These are phyloP conservation scores for Dactylellina leptospora DNA, from an alignment of 2,329 filamentous ascomycete genomes.

Conservation along the genomic window DNA sequence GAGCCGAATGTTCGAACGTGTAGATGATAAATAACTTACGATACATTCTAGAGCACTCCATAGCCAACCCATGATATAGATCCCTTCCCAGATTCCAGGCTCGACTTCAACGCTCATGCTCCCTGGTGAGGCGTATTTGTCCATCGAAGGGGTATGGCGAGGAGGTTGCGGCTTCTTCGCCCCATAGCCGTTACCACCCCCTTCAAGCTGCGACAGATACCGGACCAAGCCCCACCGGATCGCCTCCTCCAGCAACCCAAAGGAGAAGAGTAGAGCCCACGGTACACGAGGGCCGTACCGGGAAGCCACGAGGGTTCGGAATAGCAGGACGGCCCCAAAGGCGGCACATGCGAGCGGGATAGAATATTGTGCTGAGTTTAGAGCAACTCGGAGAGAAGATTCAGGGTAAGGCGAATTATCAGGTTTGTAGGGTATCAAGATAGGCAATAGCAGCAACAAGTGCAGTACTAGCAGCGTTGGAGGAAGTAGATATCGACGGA, in stretches of 20 bases:
- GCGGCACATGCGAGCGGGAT: constrained; percentile 33
- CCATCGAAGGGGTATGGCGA: not conserved
- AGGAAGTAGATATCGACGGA: constrained; percentile 38
- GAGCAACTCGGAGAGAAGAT: constrained; percentile 37
- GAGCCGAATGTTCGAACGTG: not conserved
- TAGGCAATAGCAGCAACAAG: constrained; percentile 32
- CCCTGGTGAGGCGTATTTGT: not conserved
- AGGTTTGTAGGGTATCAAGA: constrained; percentile 40
- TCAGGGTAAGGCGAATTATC: constrained; percentile 45
- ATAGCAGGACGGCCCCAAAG: constrained; percentile 29
- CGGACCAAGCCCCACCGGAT: constrained; percentile 37
- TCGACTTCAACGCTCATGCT: constrained; percentile 40
- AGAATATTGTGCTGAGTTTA: constrained; percentile 39
- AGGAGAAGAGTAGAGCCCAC: constrained; percentile 22
- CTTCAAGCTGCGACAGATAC: constrained; percentile 26
- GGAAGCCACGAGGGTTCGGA: constrained; percentile 17
- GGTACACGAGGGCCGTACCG: constrained; percentile 11
- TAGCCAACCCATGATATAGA: constrained; percentile 48
- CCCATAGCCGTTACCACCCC: constrained; percentile 43
- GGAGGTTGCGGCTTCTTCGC: constrained; percentile 37
- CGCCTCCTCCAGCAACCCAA: constrained; percentile 36
- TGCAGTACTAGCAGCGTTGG: constrained; percentile 34
- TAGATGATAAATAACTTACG: constrained; percentile 10
- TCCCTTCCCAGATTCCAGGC: constrained; percentile 48
- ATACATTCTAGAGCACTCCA: constrained; percentile 40